Conservation (phyloP, 129 eudicot species). For the Tagetes patula region DNA sequence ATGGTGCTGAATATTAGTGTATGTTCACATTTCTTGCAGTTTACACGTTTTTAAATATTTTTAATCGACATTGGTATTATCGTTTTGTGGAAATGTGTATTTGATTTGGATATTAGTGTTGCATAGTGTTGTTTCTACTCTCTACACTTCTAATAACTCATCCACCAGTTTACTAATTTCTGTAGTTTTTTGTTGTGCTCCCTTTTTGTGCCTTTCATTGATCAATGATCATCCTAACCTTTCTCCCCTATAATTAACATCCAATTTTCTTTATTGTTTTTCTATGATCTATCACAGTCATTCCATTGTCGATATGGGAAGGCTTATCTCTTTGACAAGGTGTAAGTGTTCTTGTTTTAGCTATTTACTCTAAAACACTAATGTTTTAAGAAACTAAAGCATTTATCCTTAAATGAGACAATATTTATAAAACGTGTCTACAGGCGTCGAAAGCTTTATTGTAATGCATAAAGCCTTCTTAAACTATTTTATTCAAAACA, state of each 20-base stretch:
- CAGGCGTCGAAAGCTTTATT: not conserved
- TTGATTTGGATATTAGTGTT: not conserved
- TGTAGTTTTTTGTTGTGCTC: not conserved
- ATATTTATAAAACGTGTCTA: not conserved
- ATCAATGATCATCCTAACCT: not conserved
- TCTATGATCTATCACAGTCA: conserved; percentile 46
- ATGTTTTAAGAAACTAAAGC: not conserved
- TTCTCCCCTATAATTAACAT: not conserved
- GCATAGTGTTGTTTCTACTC: not conserved
- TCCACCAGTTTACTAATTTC: not conserved
- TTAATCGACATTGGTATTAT: not conserved
- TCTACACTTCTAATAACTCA: not conserved
- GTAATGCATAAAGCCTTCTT: not conserved
- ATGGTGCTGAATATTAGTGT: not conserved
- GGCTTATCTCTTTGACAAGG: conserved; percentile 74
- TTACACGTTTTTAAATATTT: not conserved
- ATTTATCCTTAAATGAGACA: not conserved
- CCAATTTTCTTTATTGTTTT: not conserved
- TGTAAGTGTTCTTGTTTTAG: conserved; percentile 47
- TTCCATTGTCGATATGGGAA: conserved; percentile 77
- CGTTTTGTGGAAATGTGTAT: not conserved
- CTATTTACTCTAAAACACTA: not conserved
- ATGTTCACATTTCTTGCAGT: not conserved
- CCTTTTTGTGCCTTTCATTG: conserved; percentile 13
- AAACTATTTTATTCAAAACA: not conserved